These are phyloP conservation scores for Prunus kanzakura DNA, from an alignment of 306 rosid genomes.

Conservation along the genomic window DNA sequence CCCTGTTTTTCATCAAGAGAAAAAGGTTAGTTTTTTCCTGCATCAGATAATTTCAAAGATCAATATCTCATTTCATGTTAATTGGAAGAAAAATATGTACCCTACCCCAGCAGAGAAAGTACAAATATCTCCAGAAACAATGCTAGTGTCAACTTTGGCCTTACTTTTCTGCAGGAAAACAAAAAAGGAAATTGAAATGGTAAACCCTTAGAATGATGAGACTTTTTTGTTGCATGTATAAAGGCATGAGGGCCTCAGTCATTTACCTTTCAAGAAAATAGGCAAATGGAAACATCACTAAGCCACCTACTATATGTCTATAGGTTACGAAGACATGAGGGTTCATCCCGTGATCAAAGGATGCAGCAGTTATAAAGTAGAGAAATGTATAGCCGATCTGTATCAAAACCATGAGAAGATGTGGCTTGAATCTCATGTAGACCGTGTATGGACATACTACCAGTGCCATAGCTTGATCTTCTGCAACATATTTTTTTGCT, in stretches of 20 bases:
- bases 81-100: not conserved
- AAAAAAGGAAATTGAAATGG: not conserved
- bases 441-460: slow-evolving; percentile 13
- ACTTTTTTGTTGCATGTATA: not conserved
- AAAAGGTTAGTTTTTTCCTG: slow-evolving; percentile 1
- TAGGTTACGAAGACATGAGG: slow-evolving; percentile 48
- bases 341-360: slow-evolving; percentile 42
- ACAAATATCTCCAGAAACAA: slow-evolving; percentile 41
- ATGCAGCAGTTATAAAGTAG: slow-evolving; percentile 36
- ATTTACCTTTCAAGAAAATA: slow-evolving; percentile 47
- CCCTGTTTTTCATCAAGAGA: slow-evolving; percentile 22
- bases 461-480: slow-evolving; percentile 18
- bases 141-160: slow-evolving; percentile 39
- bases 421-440: slow-evolving; percentile 36
- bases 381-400: slow-evolving; percentile 28
- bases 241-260: not conserved
- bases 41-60: not conserved
- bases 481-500: not conserved
- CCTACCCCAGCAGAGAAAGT: slow-evolving; percentile 38
- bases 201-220: not conserved
- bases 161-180: slow-evolving; percentile 32
- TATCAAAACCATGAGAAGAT: slow-evolving; percentile 30
- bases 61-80: not conserved
- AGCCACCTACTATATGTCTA: slow-evolving; percentile 34
- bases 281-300: slow-evolving; percentile 43